Evolutionary conservation across 1,139 yeast genomes (phyloP).

Genomic region (Yamadazyma membranifaciens): DNA sequence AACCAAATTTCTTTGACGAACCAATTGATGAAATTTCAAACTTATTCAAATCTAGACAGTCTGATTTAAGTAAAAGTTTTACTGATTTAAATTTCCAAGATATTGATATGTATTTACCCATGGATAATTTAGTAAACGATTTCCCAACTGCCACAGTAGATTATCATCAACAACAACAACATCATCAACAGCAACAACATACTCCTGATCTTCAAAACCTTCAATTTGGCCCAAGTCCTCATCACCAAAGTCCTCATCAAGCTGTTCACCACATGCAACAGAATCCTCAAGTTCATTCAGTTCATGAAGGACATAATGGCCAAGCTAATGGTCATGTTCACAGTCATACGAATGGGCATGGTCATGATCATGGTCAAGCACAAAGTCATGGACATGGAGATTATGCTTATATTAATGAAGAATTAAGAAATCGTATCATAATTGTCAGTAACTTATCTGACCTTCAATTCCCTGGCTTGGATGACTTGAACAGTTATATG

Average conservation of each 20-base stretch:
- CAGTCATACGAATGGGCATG: background rate
- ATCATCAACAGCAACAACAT: background rate
- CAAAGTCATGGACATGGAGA: background rate
- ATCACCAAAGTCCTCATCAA: background rate
- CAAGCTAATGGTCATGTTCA: background rate
- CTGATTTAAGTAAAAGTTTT: conserved; percentile 36
- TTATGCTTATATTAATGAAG: conserved; percentile 30
- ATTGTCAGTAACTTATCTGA: conserved; percentile 47
- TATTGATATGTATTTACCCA: conserved; percentile 5
- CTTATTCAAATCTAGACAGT: conserved; percentile 58
- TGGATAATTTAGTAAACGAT: background rate
- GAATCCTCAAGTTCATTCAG: background rate
- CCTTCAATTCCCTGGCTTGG: conserved; percentile 66
- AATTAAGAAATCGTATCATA: conserved; percentile 54
- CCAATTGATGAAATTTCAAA: conserved; percentile 42
- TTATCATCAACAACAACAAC: background rate
- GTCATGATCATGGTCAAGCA: background rate
- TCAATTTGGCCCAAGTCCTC: background rate
- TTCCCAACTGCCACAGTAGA: conserved; percentile 1
- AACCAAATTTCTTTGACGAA: conserved; percentile 19
- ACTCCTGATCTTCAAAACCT: background rate
- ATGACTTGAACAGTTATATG: conserved; percentile 72
- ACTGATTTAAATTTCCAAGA: conserved; percentile 5
- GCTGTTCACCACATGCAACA: background rate
- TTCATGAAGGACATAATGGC: background rate